Conservation (phyloP, 345 rosid genomes). For the Hibiscus mutabilis region DNA sequence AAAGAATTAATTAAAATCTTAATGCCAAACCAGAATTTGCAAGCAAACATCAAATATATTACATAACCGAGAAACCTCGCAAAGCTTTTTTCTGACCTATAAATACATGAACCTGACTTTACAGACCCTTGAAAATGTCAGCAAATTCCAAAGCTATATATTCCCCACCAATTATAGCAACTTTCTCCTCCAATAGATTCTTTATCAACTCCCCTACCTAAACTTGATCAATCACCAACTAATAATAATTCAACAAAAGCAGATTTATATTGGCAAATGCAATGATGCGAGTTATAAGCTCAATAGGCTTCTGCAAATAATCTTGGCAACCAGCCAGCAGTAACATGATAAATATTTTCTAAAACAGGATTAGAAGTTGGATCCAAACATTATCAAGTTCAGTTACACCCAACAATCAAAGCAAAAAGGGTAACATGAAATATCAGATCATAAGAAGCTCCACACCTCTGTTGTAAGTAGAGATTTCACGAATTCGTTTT, state of each 20-base stretch:
- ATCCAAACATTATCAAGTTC: not conserved
- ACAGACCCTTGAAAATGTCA: no score
- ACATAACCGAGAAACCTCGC: no score
- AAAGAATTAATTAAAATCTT: no score
- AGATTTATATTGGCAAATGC: not conserved
- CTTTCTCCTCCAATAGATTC: not conserved
- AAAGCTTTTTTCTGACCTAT: no score
- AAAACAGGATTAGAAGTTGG: not conserved
- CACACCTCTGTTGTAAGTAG: conserved; percentile 86
- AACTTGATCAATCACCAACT: not conserved
- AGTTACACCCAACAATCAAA: not conserved
- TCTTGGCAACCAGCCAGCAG: not conserved
- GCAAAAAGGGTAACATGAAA: not conserved
- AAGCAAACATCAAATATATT: no score
- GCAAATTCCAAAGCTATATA: no score
- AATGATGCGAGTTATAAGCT: not conserved
- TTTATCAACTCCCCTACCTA: not conserved
- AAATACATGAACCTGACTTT: no score
- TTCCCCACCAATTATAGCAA: no score
- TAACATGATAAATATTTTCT: not conserved
- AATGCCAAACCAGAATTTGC: no score
- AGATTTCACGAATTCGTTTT: conserved; percentile 64
- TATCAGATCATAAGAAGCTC: not conserved
- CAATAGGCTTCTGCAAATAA: not conserved
- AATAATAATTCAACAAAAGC: not conserved